Evolutionary conservation across 129 eudicot species (phyloP).

Genomic region (Pulicaria dysenterica): DNA sequence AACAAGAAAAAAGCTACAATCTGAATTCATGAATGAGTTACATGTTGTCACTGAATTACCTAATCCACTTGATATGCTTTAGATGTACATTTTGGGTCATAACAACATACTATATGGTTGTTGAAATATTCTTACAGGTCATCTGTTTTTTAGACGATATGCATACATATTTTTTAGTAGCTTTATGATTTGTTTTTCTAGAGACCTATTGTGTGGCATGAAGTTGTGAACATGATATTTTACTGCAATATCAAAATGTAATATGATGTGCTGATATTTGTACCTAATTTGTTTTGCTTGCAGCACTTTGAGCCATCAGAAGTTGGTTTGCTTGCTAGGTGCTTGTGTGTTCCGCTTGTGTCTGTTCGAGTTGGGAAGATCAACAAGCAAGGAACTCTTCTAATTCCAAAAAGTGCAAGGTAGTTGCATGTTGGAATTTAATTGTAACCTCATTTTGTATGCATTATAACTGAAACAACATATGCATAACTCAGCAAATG

Average conservation of each 20-base stretch:
- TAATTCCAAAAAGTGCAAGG: slow-evolving; percentile 73
- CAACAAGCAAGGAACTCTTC: slow-evolving; percentile 66
- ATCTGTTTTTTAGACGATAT: not conserved
- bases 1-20: too few species aligned
- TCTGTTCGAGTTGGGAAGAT: slow-evolving; percentile 90
- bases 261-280: slow-evolving; percentile 4
- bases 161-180: not conserved
- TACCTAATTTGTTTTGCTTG: not conserved
- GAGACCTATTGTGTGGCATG: not conserved
- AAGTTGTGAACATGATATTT: not conserved
- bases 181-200: not conserved
- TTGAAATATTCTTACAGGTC: not conserved
- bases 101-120: not conserved
- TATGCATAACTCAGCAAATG: not conserved
- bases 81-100: too few species aligned
- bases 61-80: too few species aligned
- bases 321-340: slow-evolving; percentile 87
- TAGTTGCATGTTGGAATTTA: slow-evolving; percentile 34
- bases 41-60: too few species aligned
- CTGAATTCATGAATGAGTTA: too few species aligned
- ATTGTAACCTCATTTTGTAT: not conserved
- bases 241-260: slow-evolving; percentile 2
- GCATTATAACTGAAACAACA: not conserved
- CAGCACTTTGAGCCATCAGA: slow-evolving; percentile 95
- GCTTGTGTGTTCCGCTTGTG: slow-evolving; percentile 87